Base-by-base conservation (phyloP, 2,329 filamentous ascomycete genomes). In the Dothistroma septosporum region DNA sequence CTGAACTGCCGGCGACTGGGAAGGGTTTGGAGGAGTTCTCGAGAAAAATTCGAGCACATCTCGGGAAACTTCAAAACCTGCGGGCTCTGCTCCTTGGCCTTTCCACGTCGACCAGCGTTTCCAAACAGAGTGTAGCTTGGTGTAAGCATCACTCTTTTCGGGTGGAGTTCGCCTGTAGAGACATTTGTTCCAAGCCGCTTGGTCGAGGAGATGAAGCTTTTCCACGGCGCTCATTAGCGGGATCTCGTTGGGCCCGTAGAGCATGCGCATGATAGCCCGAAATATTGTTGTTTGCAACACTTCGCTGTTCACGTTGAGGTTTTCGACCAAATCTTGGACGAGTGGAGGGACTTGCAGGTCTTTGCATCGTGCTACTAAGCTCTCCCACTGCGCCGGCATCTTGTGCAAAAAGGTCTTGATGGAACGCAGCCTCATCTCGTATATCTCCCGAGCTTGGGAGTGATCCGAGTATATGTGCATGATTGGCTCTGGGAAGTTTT, bases 281-380 rank as follows among this genome's bases (percentile, higher is more conserved):
- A 86, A 87, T 2, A 85, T 72, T 31, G 85, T 80, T 1, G 71
- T 72, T 65, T 85, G 82, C 7, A 89, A 72, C 0, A 80, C 76
- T 0, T 75, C 69, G 0, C 85, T 88, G 8, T 69, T 70, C 12
- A 87, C 70, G 6, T 71, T 69, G 37, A 88, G 76, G 12, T 72
- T 66, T n/a, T 71, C 69, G 4, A 78, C 70, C 31, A 89, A 73
- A 66, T 88, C 86, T 57, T 79, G 77, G 35, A 83, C 78, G n/a
- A 86, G 73, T 5, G 85, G 81, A 3, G 85, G 85, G 65, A 79
- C 83, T 1, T 72, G 71, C 46, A 79, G 74, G 21, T 50, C 37
- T 28, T 62, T 67, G 58, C 74, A 66, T 33, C 49, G 46, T 10
- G 59, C 12, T 2, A 64, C 54, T 10, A 74, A 16, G 8, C 19